A percentile compares a stretch with the other conserved stretches of the same genome.
Conservation (phyloP, 2,329 filamentous ascomycete genomes). For the Aspergillus sergii region DNA sequence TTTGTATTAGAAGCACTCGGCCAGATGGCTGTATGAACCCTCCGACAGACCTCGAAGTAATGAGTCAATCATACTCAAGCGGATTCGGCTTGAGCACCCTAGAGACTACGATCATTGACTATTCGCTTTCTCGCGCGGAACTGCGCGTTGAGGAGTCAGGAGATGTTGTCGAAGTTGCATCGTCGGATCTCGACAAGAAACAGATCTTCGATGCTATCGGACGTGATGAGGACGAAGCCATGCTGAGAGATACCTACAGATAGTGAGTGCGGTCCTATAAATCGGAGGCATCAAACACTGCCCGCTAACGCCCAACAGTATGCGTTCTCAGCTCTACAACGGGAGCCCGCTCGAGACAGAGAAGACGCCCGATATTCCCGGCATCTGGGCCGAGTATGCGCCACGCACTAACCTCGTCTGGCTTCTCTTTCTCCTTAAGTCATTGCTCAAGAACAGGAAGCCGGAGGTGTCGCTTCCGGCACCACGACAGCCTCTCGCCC, state of each 20-base stretch:
- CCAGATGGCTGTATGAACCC: constrained; percentile 35
- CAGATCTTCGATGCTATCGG: constrained; percentile 47
- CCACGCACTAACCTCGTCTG: constrained; percentile 66
- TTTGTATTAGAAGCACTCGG: constrained; percentile 55
- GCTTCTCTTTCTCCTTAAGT: constrained; percentile 63
- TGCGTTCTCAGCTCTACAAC: constrained; percentile 46
- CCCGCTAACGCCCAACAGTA: constrained; percentile 27
- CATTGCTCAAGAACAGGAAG: constrained; percentile 51
- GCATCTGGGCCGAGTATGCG: constrained; percentile 58
- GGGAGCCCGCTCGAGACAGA: constrained; percentile 46
- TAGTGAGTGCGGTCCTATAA: constrained; percentile 31
- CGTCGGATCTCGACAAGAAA: constrained; percentile 47
- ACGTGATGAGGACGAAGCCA: constrained; percentile 43
- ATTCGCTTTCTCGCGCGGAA: constrained; percentile 65
- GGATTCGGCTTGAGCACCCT: constrained; percentile 57
- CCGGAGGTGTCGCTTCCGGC: constrained; percentile 17
- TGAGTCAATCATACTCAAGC: constrained; percentile 36
- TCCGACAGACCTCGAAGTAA: constrained; percentile 34
- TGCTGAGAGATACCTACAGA: constrained; percentile 46
- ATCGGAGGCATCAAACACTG: neutral
- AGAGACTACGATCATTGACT: constrained; percentile 68
- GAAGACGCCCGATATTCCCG: constrained; percentile 35
- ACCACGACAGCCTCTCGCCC: constrained; percentile 33
- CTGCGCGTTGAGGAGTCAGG: constrained; percentile 37
- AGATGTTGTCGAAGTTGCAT: constrained; percentile 37